Evolutionary conservation across 108 stramenopile genomes (phyloP).

Genomic region (Cyclotella cryptica): DNA sequence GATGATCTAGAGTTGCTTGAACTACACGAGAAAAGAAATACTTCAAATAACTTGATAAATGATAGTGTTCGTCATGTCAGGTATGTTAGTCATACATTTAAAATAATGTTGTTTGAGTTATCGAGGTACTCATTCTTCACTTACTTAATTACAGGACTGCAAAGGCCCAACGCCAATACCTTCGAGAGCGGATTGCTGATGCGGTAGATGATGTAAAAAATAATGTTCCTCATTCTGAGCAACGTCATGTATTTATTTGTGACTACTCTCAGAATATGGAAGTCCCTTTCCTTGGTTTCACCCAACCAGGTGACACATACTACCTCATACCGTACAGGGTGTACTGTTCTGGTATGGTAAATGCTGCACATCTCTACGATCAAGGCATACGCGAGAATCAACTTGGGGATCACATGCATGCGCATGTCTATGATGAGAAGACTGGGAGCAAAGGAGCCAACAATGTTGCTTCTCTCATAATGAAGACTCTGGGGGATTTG

Average conservation of each 20-base stretch:
- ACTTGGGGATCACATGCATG: neutral
- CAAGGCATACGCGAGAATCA: neutral
- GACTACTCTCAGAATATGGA: conserved; percentile 2
- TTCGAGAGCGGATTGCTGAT: too few relatives aligned
- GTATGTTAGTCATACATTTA: too few relatives aligned
- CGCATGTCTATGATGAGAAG: neutral
- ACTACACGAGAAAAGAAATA: too few relatives aligned
- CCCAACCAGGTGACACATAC: neutral
- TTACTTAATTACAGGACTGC: too few relatives aligned
- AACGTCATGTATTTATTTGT: neutral
- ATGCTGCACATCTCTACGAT: neutral
- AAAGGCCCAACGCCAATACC: too few relatives aligned
- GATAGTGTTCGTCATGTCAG: too few relatives aligned
- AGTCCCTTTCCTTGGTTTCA: neutral
- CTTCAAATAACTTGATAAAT: too few relatives aligned
- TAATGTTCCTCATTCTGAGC: too few relatives aligned
- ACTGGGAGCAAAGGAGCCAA: neutral
- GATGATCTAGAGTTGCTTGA: too few relatives aligned
- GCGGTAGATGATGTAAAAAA: too few relatives aligned
- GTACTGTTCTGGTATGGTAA: neutral
- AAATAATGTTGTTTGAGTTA: too few relatives aligned
- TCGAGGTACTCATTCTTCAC: too few relatives aligned
- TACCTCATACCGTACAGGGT: neutral
- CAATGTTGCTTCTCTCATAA: neutral
- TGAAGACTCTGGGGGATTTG: neutral